These are phyloP conservation scores for Sclerotinia minor DNA, from an alignment of 2,329 filamentous ascomycete genomes.

Conservation along the genomic window DNA sequence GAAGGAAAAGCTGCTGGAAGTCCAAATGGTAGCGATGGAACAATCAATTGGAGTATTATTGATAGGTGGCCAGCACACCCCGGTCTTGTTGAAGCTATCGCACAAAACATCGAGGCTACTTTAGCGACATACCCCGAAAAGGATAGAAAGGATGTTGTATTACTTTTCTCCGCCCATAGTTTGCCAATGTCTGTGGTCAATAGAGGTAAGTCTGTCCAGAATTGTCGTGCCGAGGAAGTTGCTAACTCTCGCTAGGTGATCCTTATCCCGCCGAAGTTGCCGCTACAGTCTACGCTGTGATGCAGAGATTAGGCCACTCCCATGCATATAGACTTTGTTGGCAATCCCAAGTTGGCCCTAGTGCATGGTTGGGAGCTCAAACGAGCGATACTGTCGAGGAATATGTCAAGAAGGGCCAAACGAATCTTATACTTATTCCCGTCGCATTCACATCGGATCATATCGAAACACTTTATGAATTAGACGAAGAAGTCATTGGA, in stretches of 20 bases:
- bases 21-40: slow-evolving; percentile 55
- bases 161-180: slow-evolving; percentile 94
- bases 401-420: slow-evolving; percentile 88
- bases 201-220: slow-evolving; percentile 57
- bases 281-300: slow-evolving; percentile 95
- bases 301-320: slow-evolving; percentile 81
- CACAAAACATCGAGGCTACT: slow-evolving; percentile 85
- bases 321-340: slow-evolving; percentile 94
- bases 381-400: slow-evolving; percentile 84
- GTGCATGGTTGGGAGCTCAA: slow-evolving; percentile 92
- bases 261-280: slow-evolving; percentile 95
- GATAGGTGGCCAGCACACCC: slow-evolving; percentile 94
- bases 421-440: slow-evolving; percentile 85
- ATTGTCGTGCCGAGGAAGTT: slow-evolving; percentile 11
- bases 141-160: slow-evolving; percentile 73
- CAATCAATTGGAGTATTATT: slow-evolving; percentile 95
- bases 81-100: slow-evolving; percentile 88
- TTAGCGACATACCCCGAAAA: slow-evolving; percentile 82
- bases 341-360: slow-evolving; percentile 97
- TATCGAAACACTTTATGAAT: slow-evolving; percentile 93
- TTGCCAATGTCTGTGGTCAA: slow-evolving; percentile 98
- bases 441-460: slow-evolving; percentile 99
- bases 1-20: slow-evolving; percentile 66
- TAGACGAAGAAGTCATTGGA: slow-evolving; percentile 92
- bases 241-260: slow-evolving; percentile 59